Conservation (phyloP, 2,329 filamentous ascomycete species). For the Leptographium flavum region DNA sequence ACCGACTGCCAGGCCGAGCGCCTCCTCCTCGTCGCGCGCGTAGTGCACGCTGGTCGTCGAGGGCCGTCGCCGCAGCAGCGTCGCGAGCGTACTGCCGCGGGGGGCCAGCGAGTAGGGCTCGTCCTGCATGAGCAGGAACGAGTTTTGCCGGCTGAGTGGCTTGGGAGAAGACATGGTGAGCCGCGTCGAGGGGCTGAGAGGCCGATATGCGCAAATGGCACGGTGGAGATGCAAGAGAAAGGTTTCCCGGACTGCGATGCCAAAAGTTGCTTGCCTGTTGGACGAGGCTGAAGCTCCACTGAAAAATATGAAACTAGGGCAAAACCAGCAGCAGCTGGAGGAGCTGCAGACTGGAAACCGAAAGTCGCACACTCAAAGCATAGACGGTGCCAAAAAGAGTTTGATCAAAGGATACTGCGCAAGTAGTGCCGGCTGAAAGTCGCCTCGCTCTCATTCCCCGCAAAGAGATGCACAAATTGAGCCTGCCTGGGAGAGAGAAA, state of each 20-base stretch:
- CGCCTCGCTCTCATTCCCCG: background rate
- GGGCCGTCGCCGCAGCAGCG: conserved; percentile 34
- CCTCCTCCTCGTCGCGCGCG: conserved; percentile 12
- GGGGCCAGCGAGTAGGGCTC: conserved; percentile 36
- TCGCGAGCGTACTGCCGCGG: conserved; percentile 19
- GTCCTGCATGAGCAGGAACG: conserved; percentile 19
- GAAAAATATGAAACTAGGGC: no score
- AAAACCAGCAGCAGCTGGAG: no score
- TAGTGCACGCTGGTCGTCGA: conserved; percentile 9
- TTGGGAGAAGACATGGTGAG: conserved; percentile 15
- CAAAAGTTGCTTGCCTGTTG: background rate
- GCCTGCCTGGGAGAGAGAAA: no score
- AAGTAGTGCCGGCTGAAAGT: no score
- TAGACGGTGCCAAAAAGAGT: no score
- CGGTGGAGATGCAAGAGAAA: no score
- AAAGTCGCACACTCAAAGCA: no score
- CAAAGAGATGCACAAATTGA: background rate
- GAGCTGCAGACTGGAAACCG: no score
- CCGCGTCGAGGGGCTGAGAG: background rate
- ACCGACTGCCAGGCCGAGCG: background rate
- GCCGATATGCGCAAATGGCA: background rate
- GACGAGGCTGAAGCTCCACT: background rate
- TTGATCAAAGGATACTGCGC: no score
- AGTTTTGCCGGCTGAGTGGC: conserved; percentile 4
- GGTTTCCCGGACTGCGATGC: no score